Evolutionary conservation across 2,329 filamentous ascomycete species (phyloP), one percentile per base, ranked within the genome.

Genomic region (Aspergillus novoparasiticus): DNA sequence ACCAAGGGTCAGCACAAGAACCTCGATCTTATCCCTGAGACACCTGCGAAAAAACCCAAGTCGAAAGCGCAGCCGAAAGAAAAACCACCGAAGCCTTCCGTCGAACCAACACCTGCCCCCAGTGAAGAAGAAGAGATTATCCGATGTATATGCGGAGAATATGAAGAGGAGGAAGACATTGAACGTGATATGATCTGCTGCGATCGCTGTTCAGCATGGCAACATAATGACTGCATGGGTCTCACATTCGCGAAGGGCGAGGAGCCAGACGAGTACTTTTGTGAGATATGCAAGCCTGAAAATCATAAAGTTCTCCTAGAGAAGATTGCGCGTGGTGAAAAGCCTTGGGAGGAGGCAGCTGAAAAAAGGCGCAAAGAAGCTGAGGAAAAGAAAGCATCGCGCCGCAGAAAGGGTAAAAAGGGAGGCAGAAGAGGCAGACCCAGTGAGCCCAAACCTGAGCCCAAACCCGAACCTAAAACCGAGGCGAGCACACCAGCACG

Each of bases 1-100:
- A 99, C 95, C 68, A 99, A 99, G 77, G 95, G 95, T 76, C 94
- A 97, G 73, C 93, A 98, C 79, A 97, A 97, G 79, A 90, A 91
- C 68, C 89, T 93, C 71, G 93, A 97, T 74, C 85, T 79, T 57
- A 61, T 90, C 61, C 86, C 91, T 70, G 90, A 92, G 54, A 78
- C 80, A 19, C 76, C 82, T 6, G 66, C 81, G 59, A 81, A 83
- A 68, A 82, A 82, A 71, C 71, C 75, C 51, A 81, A 79, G 61
- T 73, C 79, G 62, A 85, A 84, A 73, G 70, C 78, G 53, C 84
- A 81, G 64, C 71, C 76, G 46, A 82, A 81, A 66, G 75, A 78
- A 53, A 82, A 81, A 64, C 71, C 76, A 58, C 70, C 78, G 55
- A 86, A 86, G 70, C 66, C 81, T 55, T 80, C 80, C 55, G 75